Evolutionary conservation across 371 early-diverging fungal species (phyloP).

Genomic region (Rhizopus delemar): DNA sequence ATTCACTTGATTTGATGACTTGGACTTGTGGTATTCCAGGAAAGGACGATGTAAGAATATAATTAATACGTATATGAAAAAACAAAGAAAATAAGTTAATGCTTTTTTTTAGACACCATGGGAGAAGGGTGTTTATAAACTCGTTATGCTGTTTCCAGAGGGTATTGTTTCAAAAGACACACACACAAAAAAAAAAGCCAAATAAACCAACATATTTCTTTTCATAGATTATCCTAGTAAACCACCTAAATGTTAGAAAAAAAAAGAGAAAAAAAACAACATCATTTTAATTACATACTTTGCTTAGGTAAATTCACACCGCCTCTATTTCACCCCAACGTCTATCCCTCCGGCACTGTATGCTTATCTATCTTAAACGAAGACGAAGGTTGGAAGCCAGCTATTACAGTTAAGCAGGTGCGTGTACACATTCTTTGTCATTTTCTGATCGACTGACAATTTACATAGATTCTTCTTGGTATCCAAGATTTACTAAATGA

Average conservation of each 20-base stretch:
- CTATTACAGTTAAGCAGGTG: conserved; percentile 97
- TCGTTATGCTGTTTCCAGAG: conserved; percentile 88
- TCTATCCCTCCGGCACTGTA: conserved; percentile 98
- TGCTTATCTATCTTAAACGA: conserved; percentile 98
- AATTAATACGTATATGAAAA: neutral
- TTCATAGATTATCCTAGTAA: conserved; percentile 75
- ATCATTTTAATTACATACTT: no score
- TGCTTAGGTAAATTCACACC: conserved; percentile 77
- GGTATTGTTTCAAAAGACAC: conserved; percentile 43
- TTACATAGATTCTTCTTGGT: conserved; percentile 74
- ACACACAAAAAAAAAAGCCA: neutral
- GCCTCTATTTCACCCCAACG: conserved; percentile 98
- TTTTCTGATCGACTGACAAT: no score
- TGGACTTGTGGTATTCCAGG: conserved; percentile 98
- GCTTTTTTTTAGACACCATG: conserved; percentile 79
- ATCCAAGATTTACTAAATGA: conserved; percentile 95
- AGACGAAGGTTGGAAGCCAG: conserved; percentile 97
- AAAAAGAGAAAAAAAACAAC: neutral
- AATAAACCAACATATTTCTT: neutral
- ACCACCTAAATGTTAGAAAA: conserved; percentile 78
- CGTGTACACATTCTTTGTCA: neutral
- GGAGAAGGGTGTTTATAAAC: conserved; percentile 95
- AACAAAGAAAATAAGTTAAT: neutral
- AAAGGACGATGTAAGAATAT: conserved; percentile 58
- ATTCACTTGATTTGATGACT: conserved; percentile 79